Percentiles rank a stretch among this genome's conserved stretches.
Conservation (phyloP, 208 protist species). For the Trypanosoma lewisi region DNA sequence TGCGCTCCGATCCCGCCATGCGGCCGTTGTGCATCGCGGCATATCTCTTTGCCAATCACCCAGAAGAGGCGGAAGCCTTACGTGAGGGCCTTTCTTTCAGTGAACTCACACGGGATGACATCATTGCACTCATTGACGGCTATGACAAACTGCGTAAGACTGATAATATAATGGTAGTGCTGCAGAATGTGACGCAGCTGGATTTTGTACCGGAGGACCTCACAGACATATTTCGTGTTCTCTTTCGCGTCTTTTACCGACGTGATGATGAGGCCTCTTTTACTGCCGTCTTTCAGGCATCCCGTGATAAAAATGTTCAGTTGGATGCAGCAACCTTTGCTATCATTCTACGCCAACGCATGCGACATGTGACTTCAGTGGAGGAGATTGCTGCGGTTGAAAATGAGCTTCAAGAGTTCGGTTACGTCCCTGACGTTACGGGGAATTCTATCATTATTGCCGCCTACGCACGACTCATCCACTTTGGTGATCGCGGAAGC, state of each 20-base stretch:
- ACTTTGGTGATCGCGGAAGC: constrained; percentile 82
- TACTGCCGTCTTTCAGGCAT: constrained; percentile 52
- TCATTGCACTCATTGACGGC: constrained; percentile 76
- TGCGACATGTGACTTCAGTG: constrained; percentile 59
- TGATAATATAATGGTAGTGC: constrained; percentile 59
- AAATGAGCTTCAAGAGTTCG: constrained; percentile 31
- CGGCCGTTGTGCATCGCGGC: constrained; percentile 82
- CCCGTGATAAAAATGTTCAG: constrained; percentile 38
- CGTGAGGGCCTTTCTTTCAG: constrained; percentile 43
- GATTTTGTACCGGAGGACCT: constrained; percentile 7
- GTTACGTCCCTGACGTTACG: constrained; percentile 78
- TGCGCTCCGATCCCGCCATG: constrained; percentile 67
- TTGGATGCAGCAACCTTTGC: constrained; percentile 49
- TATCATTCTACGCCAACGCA: constrained; percentile 65
- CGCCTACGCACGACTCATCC: constrained; percentile 71
- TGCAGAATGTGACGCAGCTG: constrained; percentile 25
- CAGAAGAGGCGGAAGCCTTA: constrained; percentile 59
- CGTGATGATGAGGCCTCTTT: constrained; percentile 61
- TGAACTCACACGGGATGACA: constrained; percentile 56
- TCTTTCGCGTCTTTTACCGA: constrained; percentile 65
- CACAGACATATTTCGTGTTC: constrained; percentile 41
- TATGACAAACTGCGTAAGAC: constrained; percentile 71
- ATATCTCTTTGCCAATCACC: constrained; percentile 75
- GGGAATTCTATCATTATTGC: constrained; percentile 88
- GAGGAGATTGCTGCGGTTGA: constrained; percentile 81